Evolutionary conservation across 768 basidiomycete genomes (phyloP), one percentile per base, ranked within the genome.

Genomic region (Termitomyces sp.): DNA sequence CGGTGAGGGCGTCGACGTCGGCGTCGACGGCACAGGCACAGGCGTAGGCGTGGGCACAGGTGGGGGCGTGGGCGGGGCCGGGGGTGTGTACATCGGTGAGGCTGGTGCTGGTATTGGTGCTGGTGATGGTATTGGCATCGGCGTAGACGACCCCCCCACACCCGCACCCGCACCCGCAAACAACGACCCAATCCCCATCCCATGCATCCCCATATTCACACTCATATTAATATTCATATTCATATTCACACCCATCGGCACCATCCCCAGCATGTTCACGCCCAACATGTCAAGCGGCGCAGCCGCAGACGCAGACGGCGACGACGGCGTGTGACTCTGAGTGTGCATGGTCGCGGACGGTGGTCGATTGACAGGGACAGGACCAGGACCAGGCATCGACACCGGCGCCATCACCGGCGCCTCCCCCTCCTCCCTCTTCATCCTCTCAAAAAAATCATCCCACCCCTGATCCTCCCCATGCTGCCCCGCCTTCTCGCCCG

Each of bases 361-460:
- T 4, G 48, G 1, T 1, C 25, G 25, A 25, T 1, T 25, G 31
- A 2, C 29, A 7, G 31, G 5, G 47, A 42, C 15, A 5, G 40
- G 1, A 12, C 4, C 14, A 14, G 40, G 40, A 4, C n/a, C 9
- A 8, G 45, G 45, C 45, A 20, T 20, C 1, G n/a, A 9, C 52
- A 54, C 5, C 34, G n/a, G 25, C 17, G 31, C 40, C 1, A 20
- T 12, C 10, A 17, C 9, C 32, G 4, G 20, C 9, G 10, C 8
- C 40, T 40, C 51, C 8, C 20, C 49, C 45, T 40, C 63, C 45
- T 62, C 60, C 48, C 60, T 12, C 63, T 60, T 64, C 15, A 66
- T 29, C 6, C 49, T 55, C 55, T 66, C 65, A 43, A 66, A 61
- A 62, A 66, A 66, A 59, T 45, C 59, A 50, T 64, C 65, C 65